Conservation (phyloP, 495 filamentous ascomycete species). For the Neurospora sp. region DNA sequence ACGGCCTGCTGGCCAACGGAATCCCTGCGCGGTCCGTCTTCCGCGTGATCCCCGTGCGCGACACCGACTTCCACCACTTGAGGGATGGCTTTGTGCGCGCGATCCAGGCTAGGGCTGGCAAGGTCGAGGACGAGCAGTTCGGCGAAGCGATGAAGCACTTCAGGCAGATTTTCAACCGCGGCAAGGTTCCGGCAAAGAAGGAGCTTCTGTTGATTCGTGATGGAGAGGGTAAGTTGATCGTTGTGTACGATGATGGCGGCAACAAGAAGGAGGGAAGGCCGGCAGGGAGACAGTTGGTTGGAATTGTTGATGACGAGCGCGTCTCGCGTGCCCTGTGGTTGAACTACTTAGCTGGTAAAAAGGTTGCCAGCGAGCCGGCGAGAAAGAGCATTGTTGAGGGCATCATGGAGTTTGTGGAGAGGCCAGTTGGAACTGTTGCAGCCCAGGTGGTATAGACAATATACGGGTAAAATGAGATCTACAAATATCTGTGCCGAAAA, state of each 20-base stretch:
- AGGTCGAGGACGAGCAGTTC: constrained; percentile 61
- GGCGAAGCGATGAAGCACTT: constrained; percentile 62
- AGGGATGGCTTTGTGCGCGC: constrained; percentile 83
- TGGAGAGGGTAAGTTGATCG: constrained; percentile 51
- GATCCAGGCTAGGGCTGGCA: constrained; percentile 57
- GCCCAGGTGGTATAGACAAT: constrained; percentile 48
- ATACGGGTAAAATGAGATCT: too few species aligned
- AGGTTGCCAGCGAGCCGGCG: constrained; percentile 74
- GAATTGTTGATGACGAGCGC: constrained; percentile 65
- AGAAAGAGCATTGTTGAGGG: constrained; percentile 78
- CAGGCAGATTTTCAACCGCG: constrained; percentile 65
- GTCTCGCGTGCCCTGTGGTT: constrained; percentile 77
- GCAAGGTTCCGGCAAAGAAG: constrained; percentile 62
- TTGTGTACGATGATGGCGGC: constrained; percentile 55
- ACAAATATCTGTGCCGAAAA: too few species aligned
- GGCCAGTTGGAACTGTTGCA: constrained; percentile 78
- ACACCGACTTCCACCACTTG: constrained; percentile 86
- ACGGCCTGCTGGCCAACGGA: constrained; percentile 51
- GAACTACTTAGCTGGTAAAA: constrained; percentile 78
- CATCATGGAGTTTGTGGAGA: constrained; percentile 74
- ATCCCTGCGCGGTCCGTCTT: constrained; percentile 57
- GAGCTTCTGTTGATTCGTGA: constrained; percentile 66
- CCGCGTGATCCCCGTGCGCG: constrained; percentile 71
- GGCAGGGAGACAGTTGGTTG: constrained; percentile 41
- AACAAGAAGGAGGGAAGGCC: constrained; percentile 28